Percentiles rank a stretch among this genome's conserved stretches.
These are phyloP conservation scores for Orbilia oligospora DNA, from an alignment of 2,329 filamentous ascomycete genomes.

Conservation along the genomic window DNA sequence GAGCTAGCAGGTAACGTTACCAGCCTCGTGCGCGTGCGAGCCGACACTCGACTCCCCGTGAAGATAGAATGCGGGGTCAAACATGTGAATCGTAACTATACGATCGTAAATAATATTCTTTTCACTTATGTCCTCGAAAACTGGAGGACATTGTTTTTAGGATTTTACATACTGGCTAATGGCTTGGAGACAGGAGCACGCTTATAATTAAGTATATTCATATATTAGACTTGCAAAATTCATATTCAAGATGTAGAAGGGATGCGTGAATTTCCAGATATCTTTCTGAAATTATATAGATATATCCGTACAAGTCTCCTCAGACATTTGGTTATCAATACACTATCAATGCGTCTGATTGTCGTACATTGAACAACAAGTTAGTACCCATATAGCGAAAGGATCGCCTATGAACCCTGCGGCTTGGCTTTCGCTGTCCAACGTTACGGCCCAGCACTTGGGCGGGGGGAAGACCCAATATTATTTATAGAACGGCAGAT, in stretches of 20 bases:
- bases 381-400: constrained; percentile 1
- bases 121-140: too few species aligned
- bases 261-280: too few species aligned
- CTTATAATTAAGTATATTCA: too few species aligned
- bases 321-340: not conserved
- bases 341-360: not conserved
- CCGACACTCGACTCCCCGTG: not conserved
- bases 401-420: constrained; percentile 12
- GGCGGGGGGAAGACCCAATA: not conserved
- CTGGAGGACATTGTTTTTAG: too few species aligned
- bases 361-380: not conserved
- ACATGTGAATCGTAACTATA: not conserved
- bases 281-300: too few species aligned
- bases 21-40: constrained; percentile 8
- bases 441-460: constrained; percentile 2
- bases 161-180: too few species aligned
- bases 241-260: too few species aligned
- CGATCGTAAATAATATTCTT: not conserved
- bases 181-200: too few species aligned
- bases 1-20: not conserved
- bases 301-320: not conserved
- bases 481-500: constrained; percentile 32
- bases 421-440: constrained; percentile 8
- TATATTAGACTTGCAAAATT: too few species aligned
- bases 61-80: constrained; percentile 3